Evolutionary conservation across 345 rosid species (phyloP).

Genomic region (Physaria fendleri): DNA sequence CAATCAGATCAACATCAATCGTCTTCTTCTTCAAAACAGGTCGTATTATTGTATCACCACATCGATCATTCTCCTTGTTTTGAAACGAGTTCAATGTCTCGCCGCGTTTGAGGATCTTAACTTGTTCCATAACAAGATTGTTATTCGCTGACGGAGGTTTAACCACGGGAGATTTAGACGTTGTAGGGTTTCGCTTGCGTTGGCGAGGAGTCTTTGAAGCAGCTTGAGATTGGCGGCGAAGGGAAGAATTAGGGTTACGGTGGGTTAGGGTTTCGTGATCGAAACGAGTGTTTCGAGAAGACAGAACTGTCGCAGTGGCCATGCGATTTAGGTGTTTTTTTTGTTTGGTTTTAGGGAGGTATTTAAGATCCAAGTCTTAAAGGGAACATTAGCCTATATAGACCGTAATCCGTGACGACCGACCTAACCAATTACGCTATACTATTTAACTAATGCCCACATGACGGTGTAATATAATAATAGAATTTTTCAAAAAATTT

Average conservation of each 20-base stretch:
- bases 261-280: conserved; percentile 22
- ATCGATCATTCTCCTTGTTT: not conserved
- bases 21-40: not conserved
- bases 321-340: not conserved
- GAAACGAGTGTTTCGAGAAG: conserved; percentile 12
- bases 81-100: conserved; percentile 27
- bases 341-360: not conserved
- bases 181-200: conserved; percentile 24
- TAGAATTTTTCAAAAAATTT: no score
- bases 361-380: no score
- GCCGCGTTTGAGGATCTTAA: conserved; percentile 64
- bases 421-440: no score
- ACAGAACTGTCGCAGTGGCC: conserved; percentile 25
- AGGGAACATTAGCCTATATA: no score
- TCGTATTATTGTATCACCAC: conserved; percentile 4
- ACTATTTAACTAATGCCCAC: no score
- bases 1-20: conserved; percentile 11
- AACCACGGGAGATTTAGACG: conserved; percentile 14
- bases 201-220: conserved; percentile 27
- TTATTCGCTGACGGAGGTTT: conserved; percentile 27
- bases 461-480: no score
- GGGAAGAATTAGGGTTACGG: conserved; percentile 17
- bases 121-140: conserved; percentile 48
- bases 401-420: not conserved
- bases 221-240: not conserved